Base-by-base conservation (phyloP, 2,329 filamentous ascomycete species). In the Fusarium odoratissimum region DNA sequence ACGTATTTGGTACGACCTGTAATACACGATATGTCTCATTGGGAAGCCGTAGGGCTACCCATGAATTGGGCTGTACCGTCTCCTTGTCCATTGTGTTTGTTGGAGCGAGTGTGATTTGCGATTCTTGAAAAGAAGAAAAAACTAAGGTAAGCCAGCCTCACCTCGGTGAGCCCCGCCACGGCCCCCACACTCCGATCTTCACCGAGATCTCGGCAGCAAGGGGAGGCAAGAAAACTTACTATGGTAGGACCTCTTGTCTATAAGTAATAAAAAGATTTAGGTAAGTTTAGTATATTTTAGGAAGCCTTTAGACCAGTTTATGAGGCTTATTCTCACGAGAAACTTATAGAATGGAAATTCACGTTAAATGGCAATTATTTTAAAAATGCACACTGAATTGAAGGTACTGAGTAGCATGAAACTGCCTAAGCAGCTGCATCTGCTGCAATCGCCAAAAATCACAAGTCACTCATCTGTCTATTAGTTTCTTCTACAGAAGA, bases 1-100 rank as follows among this genome's bases (percentile, higher is more conserved):
- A 91, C 90, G 89, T 91, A 77, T 91, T 89, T 21, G 90, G 90
- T 6, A 83, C 77, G 23, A 90, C 83, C 78, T 91, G 88, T 7
- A 92, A 81, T 23, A 91, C 84, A 65, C 87, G 86, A 42, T 88
- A 82, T 45, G 83, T 86, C 46, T 89, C 90, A 21, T 89, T 91
- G 10, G 90, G 89, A 14, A 91, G 84, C 78, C 86, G 85, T 51
- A 92, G 80, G 49, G 85, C 87, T 13, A 89, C 87, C 90, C 90
- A 92, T 64, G 86, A 84, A 79, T 91, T 85, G 69, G 89, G 88
- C 75, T 89, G 84, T 14, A 83, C 79, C 25, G 73, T 74, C 51
- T 80, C 78, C 55, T 79, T 77, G 10, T 79, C 66, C 77, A 83
- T 80, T 77, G 46, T 54, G 58, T 58, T 51, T 65, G 73, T 54